Base-by-base conservation (phyloP, 2,329 filamentous ascomycete species). In the Apiospora marii region DNA sequence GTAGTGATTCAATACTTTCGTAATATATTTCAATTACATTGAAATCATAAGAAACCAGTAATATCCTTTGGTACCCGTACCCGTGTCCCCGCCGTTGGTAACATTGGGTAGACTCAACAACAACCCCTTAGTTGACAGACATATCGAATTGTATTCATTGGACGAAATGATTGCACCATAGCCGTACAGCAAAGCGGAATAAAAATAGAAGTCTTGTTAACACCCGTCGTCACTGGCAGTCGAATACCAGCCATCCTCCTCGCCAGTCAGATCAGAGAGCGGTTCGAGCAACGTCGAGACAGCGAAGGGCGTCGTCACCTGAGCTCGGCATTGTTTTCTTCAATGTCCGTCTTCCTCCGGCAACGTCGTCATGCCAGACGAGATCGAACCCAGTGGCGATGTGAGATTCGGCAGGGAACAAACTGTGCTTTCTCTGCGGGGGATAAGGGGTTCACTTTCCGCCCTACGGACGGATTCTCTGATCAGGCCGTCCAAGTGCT, bases 351-450 rank as follows among this genome's bases (percentile, higher is more conserved):
- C 71, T 22, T 19, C 53, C 19, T 37, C 8, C 37, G 8, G 37
- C 7, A 37, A 37, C 4, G 1, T 37, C 37, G 37, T 37, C 37
- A 6, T 6, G 16, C 19, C 16, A 58, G 27, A 44, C 22, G 51
- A 1, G 37, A 53, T 3, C 3, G 5, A 1, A 5, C 6, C 4
- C 3, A 75, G 12, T 10, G 74, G 74, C 51, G 73, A 73, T 14
- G 51, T 27, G 2, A 75, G 74, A 67, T 51, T 72, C 30, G 68
- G 27, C 22, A 74, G 64, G 8, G 71, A 48, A 14, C 74, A 69
- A 14, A 74, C 27, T 1, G 70, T 75, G 49, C 77, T 79, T 58
- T 79, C 76, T 8, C 73, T 37, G 46, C 76, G 73, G 0, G 8
- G 30, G 1, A 67, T 74, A 53, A n/a, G n/a, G n/a, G n/a, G n/a